Evolutionary conservation across 2,329 filamentous ascomycete genomes (phyloP), one percentile per base, ranked within the genome.

Genomic region (Aspergillus udagawae): DNA sequence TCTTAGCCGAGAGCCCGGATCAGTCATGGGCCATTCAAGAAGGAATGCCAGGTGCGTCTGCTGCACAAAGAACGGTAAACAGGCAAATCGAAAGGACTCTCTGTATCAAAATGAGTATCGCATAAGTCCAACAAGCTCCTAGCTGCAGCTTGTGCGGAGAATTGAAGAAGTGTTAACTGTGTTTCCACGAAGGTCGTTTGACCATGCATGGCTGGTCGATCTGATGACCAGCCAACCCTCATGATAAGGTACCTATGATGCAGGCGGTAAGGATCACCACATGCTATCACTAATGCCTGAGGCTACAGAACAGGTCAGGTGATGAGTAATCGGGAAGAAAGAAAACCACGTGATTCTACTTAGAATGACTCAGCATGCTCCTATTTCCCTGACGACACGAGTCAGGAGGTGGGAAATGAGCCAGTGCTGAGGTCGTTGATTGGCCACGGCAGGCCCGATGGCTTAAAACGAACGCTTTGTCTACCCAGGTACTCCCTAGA

Each of bases 351-450:
- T 38, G 32, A 17, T 4, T n/a, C 8, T 2, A 35, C 14, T 8
- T 35, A 7, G 8, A 50, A 14, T n/a, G 23, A 32, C 21, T 38
- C 17, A 17, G 4, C 49, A 12, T 25, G 4, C 6, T 27, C 35
- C 29, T 29, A 14, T 10, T 50, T 63, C 57, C 51, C 51, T 64
- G 62, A 64, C 62, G 60, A 64, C 62, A 63, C 56, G 60, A 64
- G 62, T 64, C 60, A 63, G 61, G 47, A 38, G 49, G 54, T 57
- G 51, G 56, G 47, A 58, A 21, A 47, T 5, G 14, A 35, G 10
- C 3, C 21, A 12, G n/a, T 21, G n/a, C 5, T 20, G 3, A 10
- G 29, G 49, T 20, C 42, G 51, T 49, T 61, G 47, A 59, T 59
- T 61, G 59, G 60, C 29, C 35, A 38, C 38, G n/a, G 29, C 21